A percentile compares a stretch with the other conserved stretches of the same genome.
phyloP scores from a whole-genome alignment of 2,329 filamentous ascomycete genomes.

The Coniella lustricola region DNA sequence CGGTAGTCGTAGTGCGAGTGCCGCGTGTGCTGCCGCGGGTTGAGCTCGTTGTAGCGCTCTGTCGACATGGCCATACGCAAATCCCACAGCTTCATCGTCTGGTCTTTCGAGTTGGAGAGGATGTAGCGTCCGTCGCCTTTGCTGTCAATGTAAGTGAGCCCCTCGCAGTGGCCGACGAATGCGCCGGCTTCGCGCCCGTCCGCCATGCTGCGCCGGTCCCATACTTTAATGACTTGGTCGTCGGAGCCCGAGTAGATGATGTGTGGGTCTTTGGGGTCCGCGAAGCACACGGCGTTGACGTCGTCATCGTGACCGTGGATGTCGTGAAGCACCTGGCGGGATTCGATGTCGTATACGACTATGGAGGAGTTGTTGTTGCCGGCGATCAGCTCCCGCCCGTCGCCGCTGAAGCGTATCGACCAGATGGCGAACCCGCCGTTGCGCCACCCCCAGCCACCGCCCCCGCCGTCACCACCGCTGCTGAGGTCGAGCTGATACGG shows the following conservation, averaged over 20 bases:
- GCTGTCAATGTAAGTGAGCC: slow-evolving; percentile 62
- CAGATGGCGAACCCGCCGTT: slow-evolving; percentile 59
- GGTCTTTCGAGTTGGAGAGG: slow-evolving; percentile 90
- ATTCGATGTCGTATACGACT: slow-evolving; percentile 88
- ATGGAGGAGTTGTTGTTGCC: slow-evolving; percentile 75
- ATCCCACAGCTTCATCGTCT: slow-evolving; percentile 97
- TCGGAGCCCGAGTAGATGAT: slow-evolving; percentile 95
- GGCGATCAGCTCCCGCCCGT: slow-evolving; percentile 83
- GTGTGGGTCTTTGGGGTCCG: slow-evolving; percentile 80
- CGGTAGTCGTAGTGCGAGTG: slow-evolving; percentile 68
- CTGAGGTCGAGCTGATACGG: slow-evolving; percentile 73
- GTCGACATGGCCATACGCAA: slow-evolving; percentile 80
- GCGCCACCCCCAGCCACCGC: slow-evolving; percentile 25
- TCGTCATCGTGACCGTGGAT: slow-evolving; percentile 77
- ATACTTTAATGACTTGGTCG: slow-evolving; percentile 89
- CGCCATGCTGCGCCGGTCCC: slow-evolving; percentile 89
- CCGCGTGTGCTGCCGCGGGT: slow-evolving; percentile 46
- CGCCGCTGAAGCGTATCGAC: slow-evolving; percentile 87
- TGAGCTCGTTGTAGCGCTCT: slow-evolving; percentile 50
- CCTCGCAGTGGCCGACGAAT: slow-evolving; percentile 60
- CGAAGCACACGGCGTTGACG: slow-evolving; percentile 95
- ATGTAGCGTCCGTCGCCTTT: slow-evolving; percentile 74
- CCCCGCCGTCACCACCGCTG: slow-evolving; percentile 29
- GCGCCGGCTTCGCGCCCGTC: slow-evolving; percentile 65
- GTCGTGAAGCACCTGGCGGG: slow-evolving; percentile 63